A percentile compares a stretch with the other conserved stretches of the same genome.
phyloP scores from a whole-genome alignment of 1,284 basidiomycete genomes.

The Puccinia triticina region DNA sequence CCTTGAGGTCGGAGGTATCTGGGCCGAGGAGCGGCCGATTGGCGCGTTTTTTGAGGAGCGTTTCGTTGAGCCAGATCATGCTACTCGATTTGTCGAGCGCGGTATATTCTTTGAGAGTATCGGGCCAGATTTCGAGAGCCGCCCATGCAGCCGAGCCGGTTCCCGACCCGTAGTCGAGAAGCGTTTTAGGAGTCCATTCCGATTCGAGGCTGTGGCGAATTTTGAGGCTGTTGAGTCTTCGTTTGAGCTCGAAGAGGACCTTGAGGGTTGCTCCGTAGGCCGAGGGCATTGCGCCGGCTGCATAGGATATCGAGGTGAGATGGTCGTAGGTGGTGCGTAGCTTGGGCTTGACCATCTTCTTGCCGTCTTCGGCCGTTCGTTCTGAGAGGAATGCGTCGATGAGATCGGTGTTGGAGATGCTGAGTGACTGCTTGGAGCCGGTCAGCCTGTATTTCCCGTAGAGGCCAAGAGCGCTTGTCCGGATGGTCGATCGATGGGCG shows the following conservation, averaged over 20 bases:
- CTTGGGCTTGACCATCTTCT: constrained; percentile 41
- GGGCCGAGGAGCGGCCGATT: not conserved
- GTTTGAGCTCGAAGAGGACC: constrained; percentile 25
- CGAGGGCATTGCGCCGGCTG: constrained; percentile 48
- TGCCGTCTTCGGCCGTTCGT: not conserved
- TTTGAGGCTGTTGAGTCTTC: not conserved
- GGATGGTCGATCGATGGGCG: constrained; percentile 38
- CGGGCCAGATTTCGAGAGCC: constrained; percentile 44
- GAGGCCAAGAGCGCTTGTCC: constrained; percentile 29
- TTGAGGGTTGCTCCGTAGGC: constrained; percentile 37
- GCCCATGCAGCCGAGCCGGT: constrained; percentile 44
- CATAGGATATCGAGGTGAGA: constrained; percentile 38
- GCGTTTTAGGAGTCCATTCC: constrained; percentile 11
- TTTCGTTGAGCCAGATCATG: constrained; percentile 46
- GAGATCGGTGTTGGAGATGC: not conserved
- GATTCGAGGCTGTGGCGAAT: not conserved
- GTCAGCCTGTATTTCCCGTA: constrained; percentile 29
- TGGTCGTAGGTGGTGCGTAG: constrained; percentile 40
- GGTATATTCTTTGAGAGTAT: constrained; percentile 25
- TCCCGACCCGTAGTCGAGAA: constrained; percentile 46
- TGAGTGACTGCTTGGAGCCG: constrained; percentile 27
- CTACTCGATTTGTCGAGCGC: constrained; percentile 46
- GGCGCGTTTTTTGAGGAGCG: constrained; percentile 21
- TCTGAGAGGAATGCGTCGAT: constrained; percentile 18
- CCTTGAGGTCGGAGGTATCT: not conserved